These are phyloP conservation scores for Aspergillus brunneoviolaceus DNA, from an alignment of 2,329 filamentous ascomycete species.

Conservation along the genomic window DNA sequence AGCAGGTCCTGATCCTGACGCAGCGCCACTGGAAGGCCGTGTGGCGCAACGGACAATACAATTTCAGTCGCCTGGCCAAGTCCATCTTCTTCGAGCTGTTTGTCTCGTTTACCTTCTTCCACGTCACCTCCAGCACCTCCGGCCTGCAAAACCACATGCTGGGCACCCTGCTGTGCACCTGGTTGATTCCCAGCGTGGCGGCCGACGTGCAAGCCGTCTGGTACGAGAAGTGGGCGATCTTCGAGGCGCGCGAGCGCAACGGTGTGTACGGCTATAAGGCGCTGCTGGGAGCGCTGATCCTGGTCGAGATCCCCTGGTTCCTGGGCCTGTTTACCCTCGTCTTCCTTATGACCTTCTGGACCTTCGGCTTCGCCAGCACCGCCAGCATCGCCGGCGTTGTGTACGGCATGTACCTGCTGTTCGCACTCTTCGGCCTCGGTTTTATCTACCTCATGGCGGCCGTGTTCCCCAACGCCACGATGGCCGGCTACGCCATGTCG, in stretches of 20 bases:
- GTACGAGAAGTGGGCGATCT: conserved; percentile 12
- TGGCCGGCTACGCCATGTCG: conserved; percentile 14
- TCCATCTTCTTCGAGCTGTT: conserved; percentile 6
- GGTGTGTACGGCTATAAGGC: conserved; percentile 12
- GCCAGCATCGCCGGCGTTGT: conserved; percentile 6
- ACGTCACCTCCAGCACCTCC: too few relatives aligned
- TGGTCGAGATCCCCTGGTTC: conserved; percentile 9
- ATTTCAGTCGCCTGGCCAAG: conserved; percentile 11
- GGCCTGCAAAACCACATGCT: too few relatives aligned
- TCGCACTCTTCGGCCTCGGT: conserved; percentile 4
- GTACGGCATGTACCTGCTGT: conserved; percentile 9
- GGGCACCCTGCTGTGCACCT: neutral
- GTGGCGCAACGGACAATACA: conserved; percentile 12
- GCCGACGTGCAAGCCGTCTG: conserved; percentile 9
- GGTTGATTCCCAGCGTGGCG: conserved; percentile 3
- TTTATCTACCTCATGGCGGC: conserved; percentile 4
- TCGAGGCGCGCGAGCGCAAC: conserved; percentile 9
- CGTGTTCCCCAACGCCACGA: conserved; percentile 8
- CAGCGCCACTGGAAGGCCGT: conserved; percentile 9
- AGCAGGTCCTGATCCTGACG: conserved; percentile 1
- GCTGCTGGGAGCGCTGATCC: conserved; percentile 1
- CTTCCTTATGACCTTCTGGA: conserved; percentile 11
- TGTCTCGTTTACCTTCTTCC: conserved; percentile 2
- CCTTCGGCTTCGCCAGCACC: conserved; percentile 5
- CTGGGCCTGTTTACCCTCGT: neutral